Conservation (phyloP, 2,329 filamentous ascomycete species). For the Aspergillus eucalypticola region DNA sequence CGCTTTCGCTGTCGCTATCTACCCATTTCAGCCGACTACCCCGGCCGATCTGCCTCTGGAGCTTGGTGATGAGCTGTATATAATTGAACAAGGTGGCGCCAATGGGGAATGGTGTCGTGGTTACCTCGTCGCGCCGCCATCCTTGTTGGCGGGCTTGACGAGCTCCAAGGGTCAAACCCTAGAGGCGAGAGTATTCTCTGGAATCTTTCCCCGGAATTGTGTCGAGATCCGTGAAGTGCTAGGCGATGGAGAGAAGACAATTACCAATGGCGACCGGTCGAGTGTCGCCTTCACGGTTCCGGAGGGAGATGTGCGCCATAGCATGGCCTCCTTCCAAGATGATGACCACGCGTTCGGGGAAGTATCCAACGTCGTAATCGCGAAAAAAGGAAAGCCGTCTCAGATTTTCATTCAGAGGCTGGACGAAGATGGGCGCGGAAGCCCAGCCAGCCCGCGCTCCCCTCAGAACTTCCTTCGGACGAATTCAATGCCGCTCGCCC, state of each 20-base stretch:
- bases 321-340: constrained; percentile 29
- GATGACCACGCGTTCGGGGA: constrained; percentile 29
- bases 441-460: constrained; percentile 35
- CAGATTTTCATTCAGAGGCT: constrained; percentile 41
- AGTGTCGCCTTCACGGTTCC: constrained; percentile 38
- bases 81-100: constrained; percentile 87
- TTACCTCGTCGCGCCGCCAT: constrained; percentile 92
- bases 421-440: constrained; percentile 36
- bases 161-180: constrained; percentile 89
- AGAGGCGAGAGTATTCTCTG: constrained; percentile 95
- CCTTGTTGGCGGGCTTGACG: constrained; percentile 85
- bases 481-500: constrained; percentile 37
- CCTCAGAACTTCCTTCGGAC: constrained; percentile 28
- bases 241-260: constrained; percentile 61
- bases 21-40: constrained; percentile 84
- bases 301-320: constrained; percentile 33
- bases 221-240: constrained; percentile 93
- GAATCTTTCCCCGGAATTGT: constrained; percentile 92
- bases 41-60: constrained; percentile 93
- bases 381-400: constrained; percentile 43
- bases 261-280: constrained; percentile 36
- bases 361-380: constrained; percentile 36
- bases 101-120: constrained; percentile 92
- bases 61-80: constrained; percentile 97
- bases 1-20: constrained; percentile 95